Evolutionary conservation across 2,329 filamentous ascomycete species (phyloP), one percentile per base, ranked within the genome.

Genomic region (Blumeria hordei): DNA sequence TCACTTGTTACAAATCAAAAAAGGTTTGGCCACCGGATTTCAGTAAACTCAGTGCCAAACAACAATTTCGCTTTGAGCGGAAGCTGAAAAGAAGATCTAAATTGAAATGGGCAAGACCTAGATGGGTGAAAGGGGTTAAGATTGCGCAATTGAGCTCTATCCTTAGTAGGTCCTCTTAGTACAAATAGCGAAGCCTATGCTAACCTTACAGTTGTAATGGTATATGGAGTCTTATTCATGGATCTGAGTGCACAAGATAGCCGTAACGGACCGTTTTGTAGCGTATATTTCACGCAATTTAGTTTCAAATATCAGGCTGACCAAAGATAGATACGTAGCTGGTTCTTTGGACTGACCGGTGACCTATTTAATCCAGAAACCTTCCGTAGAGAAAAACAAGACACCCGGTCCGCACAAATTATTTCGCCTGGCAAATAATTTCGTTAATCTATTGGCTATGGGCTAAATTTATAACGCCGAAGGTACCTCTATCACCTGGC

Each of bases 11-110:
- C 69, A 76, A 71, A 62, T 76, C 79, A 52, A 81, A 84, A 68
- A 84, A 82, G 64, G 70, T 77, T 59, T 90, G 85, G 85, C 85
- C 85, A 56, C 85, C 85, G 11, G 80, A 88, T 67, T 84, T 90
- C 67, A 69, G 73, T 58, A 75, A 77, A 64, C 74, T 90, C 57
- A 78, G 78, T 39, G 69, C 73, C 50, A 83, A 83, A 66, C 78
- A 88, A 64, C 81, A 88, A 67, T 83, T 88, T 65, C 75, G 79
- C 45, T 81, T 87, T 61, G 85, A 90, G 71, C 80, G 83, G 66
- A 81, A 83, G 64, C 88, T 83, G 69, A 83, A 86, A 68, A 74
- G 85, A 54, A 74, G 85, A 55, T 68, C 83, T 32, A 72, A 74
- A 56, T 67, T 84, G 60, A 76, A 78, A 61, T 76, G 74, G 64